phyloP scores from a whole-genome alignment of 108 stramenopile genomes.

The Nitzschia palea region DNA sequence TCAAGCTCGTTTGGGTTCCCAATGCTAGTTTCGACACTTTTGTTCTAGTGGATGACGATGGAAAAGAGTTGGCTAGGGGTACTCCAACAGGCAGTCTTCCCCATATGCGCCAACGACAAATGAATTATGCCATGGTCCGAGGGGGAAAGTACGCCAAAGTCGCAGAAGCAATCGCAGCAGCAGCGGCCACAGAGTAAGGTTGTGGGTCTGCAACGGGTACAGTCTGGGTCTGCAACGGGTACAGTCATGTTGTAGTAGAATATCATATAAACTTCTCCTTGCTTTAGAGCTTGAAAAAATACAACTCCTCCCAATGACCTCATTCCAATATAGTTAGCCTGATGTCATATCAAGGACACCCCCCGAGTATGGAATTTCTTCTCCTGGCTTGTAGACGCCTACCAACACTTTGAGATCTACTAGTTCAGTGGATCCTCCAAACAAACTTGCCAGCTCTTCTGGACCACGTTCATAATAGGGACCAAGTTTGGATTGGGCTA shows the following conservation, averaged over 20 bases:
- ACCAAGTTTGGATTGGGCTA: constrained; percentile 53
- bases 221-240: no score
- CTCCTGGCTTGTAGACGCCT: constrained; percentile 57
- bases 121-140: constrained; percentile 75
- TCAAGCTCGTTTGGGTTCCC: constrained; percentile 91
- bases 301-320: no score
- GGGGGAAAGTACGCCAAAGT: constrained; percentile 82
- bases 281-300: no score
- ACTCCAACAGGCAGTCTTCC: constrained; percentile 60
- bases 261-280: no score
- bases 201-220: no score
- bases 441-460: constrained; percentile 38
- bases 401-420: constrained; percentile 54
- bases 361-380: constrained; percentile 72
- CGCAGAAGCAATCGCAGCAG: constrained; percentile 57
- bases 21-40: constrained; percentile 76
- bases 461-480: constrained; percentile 70
- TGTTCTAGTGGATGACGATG: constrained; percentile 86
- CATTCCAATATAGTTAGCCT: no score
- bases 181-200: constrained; percentile 32
- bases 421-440: constrained; percentile 38
- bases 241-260: no score
- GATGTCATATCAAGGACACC: constrained; percentile 57
- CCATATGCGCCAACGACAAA: constrained; percentile 62
- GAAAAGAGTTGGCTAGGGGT: constrained; percentile 44